These are phyloP conservation scores for Mortierella sp. DNA, from an alignment of 371 early-diverging fungal genomes.

Conservation along the genomic window DNA sequence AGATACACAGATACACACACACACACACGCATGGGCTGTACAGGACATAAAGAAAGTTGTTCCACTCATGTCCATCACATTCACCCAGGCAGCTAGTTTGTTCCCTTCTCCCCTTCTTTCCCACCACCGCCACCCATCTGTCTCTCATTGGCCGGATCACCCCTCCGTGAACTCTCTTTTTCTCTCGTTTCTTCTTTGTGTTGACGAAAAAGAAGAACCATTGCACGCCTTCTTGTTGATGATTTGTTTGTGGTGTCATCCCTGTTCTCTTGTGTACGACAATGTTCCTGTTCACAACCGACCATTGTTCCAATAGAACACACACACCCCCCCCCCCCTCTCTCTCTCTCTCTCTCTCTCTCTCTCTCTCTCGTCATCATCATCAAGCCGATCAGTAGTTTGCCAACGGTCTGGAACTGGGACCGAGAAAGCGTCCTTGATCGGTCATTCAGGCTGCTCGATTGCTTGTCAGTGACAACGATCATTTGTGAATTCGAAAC, in stretches of 20 bases:
- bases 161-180: background rate
- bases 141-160: slow-evolving; percentile 1
- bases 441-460: background rate
- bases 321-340: too few relatives aligned
- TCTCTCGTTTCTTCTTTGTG: background rate
- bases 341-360: too few relatives aligned
- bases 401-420: background rate
- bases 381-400: background rate
- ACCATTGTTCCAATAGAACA: too few relatives aligned
- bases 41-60: background rate
- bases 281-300: too few relatives aligned
- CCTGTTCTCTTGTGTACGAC: too few relatives aligned
- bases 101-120: background rate
- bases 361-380: too few relatives aligned
- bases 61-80: background rate
- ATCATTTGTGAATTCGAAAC: background rate
- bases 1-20: background rate
- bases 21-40: too few relatives aligned
- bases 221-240: background rate
- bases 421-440: background rate
- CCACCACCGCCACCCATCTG: background rate
- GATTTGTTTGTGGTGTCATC: too few relatives aligned
- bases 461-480: background rate
- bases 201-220: background rate
- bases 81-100: background rate